Evolutionary conservation across 305 asterid genomes (phyloP).

Genomic region (Petunia hybrid): DNA sequence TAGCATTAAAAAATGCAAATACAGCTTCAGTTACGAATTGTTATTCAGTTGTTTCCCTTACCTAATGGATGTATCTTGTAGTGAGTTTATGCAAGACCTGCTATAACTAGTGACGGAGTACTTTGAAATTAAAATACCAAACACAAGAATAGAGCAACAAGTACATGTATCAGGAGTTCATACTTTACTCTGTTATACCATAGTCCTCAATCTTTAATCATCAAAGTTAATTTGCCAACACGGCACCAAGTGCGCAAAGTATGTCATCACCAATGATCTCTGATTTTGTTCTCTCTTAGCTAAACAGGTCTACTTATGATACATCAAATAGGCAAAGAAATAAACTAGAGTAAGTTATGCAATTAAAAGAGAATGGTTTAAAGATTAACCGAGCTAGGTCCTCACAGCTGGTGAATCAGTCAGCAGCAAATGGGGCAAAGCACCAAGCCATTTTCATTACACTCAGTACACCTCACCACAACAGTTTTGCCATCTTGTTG

Average conservation of each 20-base stretch:
- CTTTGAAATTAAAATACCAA: neutral
- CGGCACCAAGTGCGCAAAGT: neutral
- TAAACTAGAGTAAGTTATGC: neutral
- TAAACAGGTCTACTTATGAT: neutral
- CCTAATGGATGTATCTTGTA: neutral
- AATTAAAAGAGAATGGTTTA: neutral
- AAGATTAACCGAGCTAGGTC: conserved; percentile 31
- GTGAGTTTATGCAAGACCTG: neutral
- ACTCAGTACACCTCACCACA: conserved; percentile 64
- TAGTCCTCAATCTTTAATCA: conserved; percentile 10
- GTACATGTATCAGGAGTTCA: neutral
- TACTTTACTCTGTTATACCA: neutral
- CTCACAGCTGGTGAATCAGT: conserved; percentile 15
- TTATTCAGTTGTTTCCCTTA: neutral
- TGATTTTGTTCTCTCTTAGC: neutral
- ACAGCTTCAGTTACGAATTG: neutral
- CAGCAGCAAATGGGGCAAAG: conserved; percentile 76
- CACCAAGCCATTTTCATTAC: conserved; percentile 91
- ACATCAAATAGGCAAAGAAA: neutral
- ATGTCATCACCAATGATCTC: neutral
- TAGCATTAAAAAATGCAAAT: neutral
- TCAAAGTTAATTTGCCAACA: neutral
- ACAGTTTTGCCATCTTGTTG: conserved; percentile 42
- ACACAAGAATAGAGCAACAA: neutral
- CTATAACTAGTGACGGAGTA: neutral